Evolutionary conservation across 805 yeast species (phyloP), one percentile per base, ranked within the genome.

Genomic region (Zygoascus biomembranicola): DNA sequence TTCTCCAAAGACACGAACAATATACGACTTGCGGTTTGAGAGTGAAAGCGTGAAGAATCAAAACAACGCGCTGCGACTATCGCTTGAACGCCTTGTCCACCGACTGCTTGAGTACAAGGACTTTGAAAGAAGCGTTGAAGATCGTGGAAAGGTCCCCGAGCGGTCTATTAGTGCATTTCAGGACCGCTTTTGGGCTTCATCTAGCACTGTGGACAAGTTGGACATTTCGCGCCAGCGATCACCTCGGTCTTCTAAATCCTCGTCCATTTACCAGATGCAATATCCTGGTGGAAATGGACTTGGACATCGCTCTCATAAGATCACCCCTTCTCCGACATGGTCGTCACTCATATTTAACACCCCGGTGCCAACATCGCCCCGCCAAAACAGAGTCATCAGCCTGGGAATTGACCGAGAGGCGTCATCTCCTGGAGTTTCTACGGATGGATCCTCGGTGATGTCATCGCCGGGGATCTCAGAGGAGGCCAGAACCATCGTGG

Each of bases 51-150:
- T 66, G 16, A 56, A 53, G 11, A 64, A 66, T 55, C 62, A 68
- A 55, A 67, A 67, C 59, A 49, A 51, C 19, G 71, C 71, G 13
- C 63, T 69, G 28, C 61, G 59, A 35, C 50, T 55, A 19, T 62
- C 69, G 11, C 58, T 68, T 32, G 71, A 69, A 55, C 58, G 68
- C 11, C 62, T 69, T 16, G 70, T 69, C 4, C 59, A 60, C 43
- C 64, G 72, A 8, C 62, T 69, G 49, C 61, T 69, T 16, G 70
- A 65, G 50, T 63, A 62, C 51, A 47, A 57, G 41, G 63, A 61
- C 45, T 68, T 68, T 54, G 61, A 61, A 39, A 53, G 50, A 26
- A 57, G 58, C 9, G 63, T 66, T 5, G 64, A 66, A 43, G 52
- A 45, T 20, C 41, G 51, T 14, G 47, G 51, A 14, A 44, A 39